Conservation (phyloP, 768 basidiomycete species). For the Amanita inopinata region DNA sequence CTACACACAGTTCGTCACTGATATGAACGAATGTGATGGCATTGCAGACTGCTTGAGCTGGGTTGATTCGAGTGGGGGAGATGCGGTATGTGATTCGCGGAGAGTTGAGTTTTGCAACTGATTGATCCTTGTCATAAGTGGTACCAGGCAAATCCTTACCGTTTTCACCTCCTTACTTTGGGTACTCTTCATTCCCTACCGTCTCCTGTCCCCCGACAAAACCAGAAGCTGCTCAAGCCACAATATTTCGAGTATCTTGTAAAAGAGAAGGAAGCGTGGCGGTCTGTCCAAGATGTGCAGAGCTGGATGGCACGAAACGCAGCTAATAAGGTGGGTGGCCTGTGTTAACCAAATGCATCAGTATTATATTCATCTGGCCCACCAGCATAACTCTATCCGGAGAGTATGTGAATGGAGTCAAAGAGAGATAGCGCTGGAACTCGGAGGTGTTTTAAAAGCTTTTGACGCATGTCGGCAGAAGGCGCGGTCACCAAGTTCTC, state of each 20-base stretch:
- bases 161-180: slow-evolving; percentile 77
- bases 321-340: slow-evolving; percentile 12
- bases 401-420: slow-evolving; percentile 40
- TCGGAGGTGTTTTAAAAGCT: slow-evolving; percentile 51
- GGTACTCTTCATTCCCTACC: slow-evolving; percentile 84
- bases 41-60: slow-evolving; percentile 71
- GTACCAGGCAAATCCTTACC: slow-evolving; percentile 67
- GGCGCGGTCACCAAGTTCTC: slow-evolving; percentile 21
- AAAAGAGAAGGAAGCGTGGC: slow-evolving; percentile 50
- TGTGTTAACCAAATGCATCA: background rate
- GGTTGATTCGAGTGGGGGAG: slow-evolving; percentile 60
- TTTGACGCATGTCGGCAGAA: slow-evolving; percentile 19
- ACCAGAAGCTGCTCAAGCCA: slow-evolving; percentile 83
- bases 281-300: slow-evolving; percentile 43
- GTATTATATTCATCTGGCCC: background rate
- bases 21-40: slow-evolving; percentile 63
- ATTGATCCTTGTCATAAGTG: slow-evolving; percentile 28
- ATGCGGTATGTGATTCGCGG: slow-evolving; percentile 34
- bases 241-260: slow-evolving; percentile 64
- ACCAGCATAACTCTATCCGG: slow-evolving; percentile 16
- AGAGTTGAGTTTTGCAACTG: background rate
- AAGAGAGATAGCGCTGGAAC: slow-evolving; percentile 40
- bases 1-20: slow-evolving; percentile 74
- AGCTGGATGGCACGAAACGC: slow-evolving; percentile 43
- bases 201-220: slow-evolving; percentile 66